Conservation (phyloP, 257 asterid species). For the Lycium ferocissimum region DNA sequence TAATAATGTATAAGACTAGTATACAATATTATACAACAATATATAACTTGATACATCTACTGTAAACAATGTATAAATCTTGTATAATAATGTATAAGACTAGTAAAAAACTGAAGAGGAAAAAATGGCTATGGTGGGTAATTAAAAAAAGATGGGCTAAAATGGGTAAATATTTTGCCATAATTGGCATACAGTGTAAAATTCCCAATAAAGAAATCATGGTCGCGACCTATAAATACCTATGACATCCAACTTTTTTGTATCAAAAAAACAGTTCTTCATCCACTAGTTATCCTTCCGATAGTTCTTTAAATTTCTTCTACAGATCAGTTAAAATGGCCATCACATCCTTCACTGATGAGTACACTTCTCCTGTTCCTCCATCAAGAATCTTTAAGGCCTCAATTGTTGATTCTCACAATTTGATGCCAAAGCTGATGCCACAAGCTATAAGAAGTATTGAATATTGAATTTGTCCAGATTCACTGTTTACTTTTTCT, state of each 20-base stretch:
- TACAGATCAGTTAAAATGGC: background rate
- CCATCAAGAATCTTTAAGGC: conserved; percentile 59
- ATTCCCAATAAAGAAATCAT: background rate
- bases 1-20: too few relatives aligned
- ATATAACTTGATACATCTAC: too few relatives aligned
- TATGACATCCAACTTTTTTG: background rate
- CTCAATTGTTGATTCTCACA: conserved; percentile 50
- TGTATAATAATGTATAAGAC: too few relatives aligned
- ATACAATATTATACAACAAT: too few relatives aligned
- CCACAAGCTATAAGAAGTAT: conserved; percentile 54
- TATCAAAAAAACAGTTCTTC: background rate
- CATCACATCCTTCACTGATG: conserved; percentile 45
- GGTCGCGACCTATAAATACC: background rate
- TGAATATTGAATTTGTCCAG: conserved; percentile 41
- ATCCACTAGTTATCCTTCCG: background rate
- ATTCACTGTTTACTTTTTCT: too few relatives aligned
- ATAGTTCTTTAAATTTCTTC: too few relatives aligned
- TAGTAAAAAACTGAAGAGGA: too few relatives aligned
- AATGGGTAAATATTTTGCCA: too few relatives aligned
- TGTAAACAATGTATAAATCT: too few relatives aligned
- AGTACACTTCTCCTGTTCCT: conserved; percentile 44
- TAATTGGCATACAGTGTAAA: too few relatives aligned
- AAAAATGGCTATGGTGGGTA: too few relatives aligned
- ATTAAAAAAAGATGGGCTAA: too few relatives aligned
- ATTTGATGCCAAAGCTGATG: conserved; percentile 53